Evolutionary conservation across 768 basidiomycete genomes (phyloP), one percentile per base, ranked within the genome.

Genomic region (Dendrothele bispora): DNA sequence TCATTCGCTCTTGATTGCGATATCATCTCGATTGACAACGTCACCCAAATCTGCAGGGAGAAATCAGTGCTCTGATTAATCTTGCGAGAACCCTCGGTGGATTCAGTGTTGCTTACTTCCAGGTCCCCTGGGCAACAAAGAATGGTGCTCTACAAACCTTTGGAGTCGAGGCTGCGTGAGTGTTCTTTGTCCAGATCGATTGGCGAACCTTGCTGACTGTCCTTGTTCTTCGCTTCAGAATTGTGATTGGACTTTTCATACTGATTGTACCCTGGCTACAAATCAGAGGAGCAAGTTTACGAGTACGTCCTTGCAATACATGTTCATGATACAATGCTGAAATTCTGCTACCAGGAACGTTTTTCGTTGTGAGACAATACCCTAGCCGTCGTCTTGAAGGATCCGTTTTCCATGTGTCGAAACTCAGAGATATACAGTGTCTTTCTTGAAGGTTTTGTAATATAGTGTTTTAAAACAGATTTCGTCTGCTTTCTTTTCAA

Each of bases 101-200:
- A 3, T 85, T 85, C 57, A 74, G 73, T 39, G 82, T 86, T 18
- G 79, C 83, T 1, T 84, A 79, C 61, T 86, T 79, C 61, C 83
- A 86, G 58, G 73, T 84, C 3, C 79, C 79, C 4, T 84, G 84
- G 84, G 82, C 83, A 5, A 57, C 63, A 24, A 80, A 75, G 53
- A 59, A 80, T 48, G 84, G 84, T 14, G 80, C 83, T 4, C 60
- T 84, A 24, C 80, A 84, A 50, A 77, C 79, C 5, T 78, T 83
- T 55, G 83, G 83, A 5, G 70, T 72, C 36, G 84, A 86, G 61
- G 77, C 82, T 27, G 83, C 83, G 70, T 79, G 59, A 60, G 78
- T 71, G 2, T 8, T 12, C 38, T 34, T 51, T 46, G 30, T 29
- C 77, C 8, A 22, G 7, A 39, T 22, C n/a, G n/a, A n/a, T 39